Percentiles rank a stretch among this genome's conserved stretches.
These are phyloP conservation scores for Glonium stellatum DNA, from an alignment of 495 filamentous ascomycete genomes.

Conservation along the genomic window DNA sequence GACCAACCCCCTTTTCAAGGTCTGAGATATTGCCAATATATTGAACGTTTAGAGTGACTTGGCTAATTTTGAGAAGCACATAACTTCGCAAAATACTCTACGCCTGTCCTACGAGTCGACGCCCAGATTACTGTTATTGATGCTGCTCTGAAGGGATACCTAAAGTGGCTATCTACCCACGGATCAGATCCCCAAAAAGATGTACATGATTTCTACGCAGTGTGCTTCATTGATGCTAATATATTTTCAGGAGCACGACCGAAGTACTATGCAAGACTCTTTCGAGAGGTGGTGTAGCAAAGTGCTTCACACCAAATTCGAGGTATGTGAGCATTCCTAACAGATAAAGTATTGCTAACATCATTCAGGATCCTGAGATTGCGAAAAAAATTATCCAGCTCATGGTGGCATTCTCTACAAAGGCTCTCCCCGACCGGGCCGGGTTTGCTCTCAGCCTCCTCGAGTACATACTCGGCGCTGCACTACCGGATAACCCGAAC, in stretches of 20 bases:
- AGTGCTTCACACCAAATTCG: slow-evolving; percentile 66
- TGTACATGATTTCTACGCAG: slow-evolving; percentile 27
- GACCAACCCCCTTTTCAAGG: slow-evolving; percentile 61
- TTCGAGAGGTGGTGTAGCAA: slow-evolving; percentile 77
- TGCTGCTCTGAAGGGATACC: slow-evolving; percentile 82
- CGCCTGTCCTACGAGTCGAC: slow-evolving; percentile 71
- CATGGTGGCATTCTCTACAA: slow-evolving; percentile 76
- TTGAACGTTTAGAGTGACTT: neutral
- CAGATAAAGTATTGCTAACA: neutral
- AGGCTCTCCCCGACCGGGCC: slow-evolving; percentile 67
- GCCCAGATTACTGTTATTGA: slow-evolving; percentile 86
- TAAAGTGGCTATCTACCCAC: slow-evolving; percentile 62
- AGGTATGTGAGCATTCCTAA: slow-evolving; percentile 31
- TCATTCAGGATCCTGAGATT: slow-evolving; percentile 68
- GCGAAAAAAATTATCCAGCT: slow-evolving; percentile 77
- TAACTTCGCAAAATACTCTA: slow-evolving; percentile 73
- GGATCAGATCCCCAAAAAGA: slow-evolving; percentile 51
- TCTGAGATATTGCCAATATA: slow-evolving; percentile 27
- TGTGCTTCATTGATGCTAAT: slow-evolving; percentile 7
- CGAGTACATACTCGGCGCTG: slow-evolving; percentile 80
- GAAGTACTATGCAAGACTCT: slow-evolving; percentile 54
- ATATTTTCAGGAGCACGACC: slow-evolving; percentile 48
- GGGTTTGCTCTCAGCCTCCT: slow-evolving; percentile 79
- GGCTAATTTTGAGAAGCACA: slow-evolving; percentile 42
- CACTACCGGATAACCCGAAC: slow-evolving; percentile 59